Conservation (phyloP, 208 protist species). For the Leishmania major region DNA sequence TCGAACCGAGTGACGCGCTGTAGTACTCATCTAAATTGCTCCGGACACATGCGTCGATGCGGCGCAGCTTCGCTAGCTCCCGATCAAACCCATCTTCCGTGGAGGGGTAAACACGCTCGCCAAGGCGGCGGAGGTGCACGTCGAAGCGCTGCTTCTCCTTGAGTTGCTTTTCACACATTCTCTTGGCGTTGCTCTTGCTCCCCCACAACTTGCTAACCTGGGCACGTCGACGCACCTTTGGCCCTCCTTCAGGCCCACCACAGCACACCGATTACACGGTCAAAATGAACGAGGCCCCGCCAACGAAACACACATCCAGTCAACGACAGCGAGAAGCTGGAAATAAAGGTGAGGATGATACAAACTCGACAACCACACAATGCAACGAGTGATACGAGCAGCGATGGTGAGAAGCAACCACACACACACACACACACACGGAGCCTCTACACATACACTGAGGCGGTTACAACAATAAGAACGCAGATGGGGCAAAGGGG, state of each 20-base stretch:
- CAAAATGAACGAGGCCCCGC: background rate
- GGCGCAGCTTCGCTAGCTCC: conserved; percentile 54
- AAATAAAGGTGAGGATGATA: background rate
- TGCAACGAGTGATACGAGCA: background rate
- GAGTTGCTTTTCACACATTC: conserved; percentile 38
- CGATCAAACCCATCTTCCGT: conserved; percentile 68
- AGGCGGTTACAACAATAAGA: background rate
- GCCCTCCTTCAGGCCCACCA: background rate
- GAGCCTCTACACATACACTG: background rate
- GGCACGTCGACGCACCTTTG: background rate
- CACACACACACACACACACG: background rate
- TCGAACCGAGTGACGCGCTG: conserved; percentile 63
- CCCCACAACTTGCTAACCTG: background rate
- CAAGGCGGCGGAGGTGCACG: conserved; percentile 23
- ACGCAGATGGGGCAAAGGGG: background rate
- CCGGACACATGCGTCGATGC: conserved; percentile 59
- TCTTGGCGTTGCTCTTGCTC: background rate
- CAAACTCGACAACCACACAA: background rate
- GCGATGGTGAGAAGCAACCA: background rate
- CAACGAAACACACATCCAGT: background rate
- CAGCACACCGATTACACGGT: background rate
- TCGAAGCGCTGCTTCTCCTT: conserved; percentile 45
- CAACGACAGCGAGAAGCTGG: background rate
- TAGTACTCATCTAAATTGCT: conserved; percentile 80
- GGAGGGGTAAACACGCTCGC: conserved; percentile 30